These are phyloP conservation scores for Vicia sativa DNA, from an alignment of 306 rosid genomes.

Conservation along the genomic window DNA sequence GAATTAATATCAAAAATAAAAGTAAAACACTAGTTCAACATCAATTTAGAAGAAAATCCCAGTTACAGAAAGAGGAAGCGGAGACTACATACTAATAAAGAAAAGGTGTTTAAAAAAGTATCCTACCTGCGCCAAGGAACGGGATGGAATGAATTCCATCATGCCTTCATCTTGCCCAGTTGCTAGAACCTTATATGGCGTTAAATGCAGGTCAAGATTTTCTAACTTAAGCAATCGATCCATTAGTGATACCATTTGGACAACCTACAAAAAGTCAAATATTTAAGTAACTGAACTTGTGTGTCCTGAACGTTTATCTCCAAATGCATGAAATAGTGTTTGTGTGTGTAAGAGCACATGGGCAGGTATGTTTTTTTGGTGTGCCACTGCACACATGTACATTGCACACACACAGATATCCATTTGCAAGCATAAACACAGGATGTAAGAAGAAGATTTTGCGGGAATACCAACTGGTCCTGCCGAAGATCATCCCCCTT, in stretches of 20 bases:
- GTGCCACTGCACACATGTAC: slow-evolving; percentile 7
- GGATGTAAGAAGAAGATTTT: slow-evolving; percentile 39
- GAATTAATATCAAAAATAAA: background rate
- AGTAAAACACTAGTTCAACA: slow-evolving; percentile 1
- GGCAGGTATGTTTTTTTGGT: slow-evolving; percentile 11
- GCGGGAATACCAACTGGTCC: slow-evolving; percentile 81
- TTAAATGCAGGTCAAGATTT: slow-evolving; percentile 89
- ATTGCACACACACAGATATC: slow-evolving; percentile 2
- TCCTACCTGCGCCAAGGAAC: slow-evolving; percentile 79
- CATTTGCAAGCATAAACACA: slow-evolving; percentile 15
- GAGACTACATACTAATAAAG: slow-evolving; percentile 17
- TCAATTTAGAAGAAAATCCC: slow-evolving; percentile 26
- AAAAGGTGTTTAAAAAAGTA: slow-evolving; percentile 13
- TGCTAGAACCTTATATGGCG: slow-evolving; percentile 94
- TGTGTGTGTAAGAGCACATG: slow-evolving; percentile 4
- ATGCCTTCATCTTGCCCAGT: slow-evolving; percentile 99
- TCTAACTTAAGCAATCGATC: slow-evolving; percentile 91
- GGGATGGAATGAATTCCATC: slow-evolving; percentile 94
- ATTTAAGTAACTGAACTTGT: slow-evolving; percentile 33
- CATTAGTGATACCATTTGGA: slow-evolving; percentile 98
- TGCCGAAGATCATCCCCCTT: slow-evolving; percentile 98
- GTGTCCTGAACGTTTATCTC: slow-evolving; percentile 29
- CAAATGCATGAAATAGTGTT: slow-evolving; percentile 2
- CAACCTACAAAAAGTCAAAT: slow-evolving; percentile 65
- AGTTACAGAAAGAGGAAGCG: slow-evolving; percentile 25